phyloP scores from a whole-genome alignment of 352 stramenopile species.

The Saprolegnia parasitica region DNA sequence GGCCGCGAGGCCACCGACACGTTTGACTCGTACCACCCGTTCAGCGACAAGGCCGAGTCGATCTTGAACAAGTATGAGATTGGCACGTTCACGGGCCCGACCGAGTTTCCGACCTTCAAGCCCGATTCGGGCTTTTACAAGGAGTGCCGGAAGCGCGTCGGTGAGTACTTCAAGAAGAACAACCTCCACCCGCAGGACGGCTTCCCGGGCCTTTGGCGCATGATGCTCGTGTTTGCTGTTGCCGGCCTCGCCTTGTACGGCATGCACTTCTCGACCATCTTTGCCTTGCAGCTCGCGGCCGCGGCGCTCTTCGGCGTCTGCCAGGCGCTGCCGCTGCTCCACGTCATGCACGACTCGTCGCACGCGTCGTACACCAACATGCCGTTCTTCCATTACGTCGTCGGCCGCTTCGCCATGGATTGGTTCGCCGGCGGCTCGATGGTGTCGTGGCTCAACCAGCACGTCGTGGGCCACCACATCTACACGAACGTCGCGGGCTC shows the following conservation, averaged over 20 bases:
- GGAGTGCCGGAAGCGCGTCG: constrained; percentile 74
- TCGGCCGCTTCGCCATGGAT: constrained; percentile 82
- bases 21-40: constrained; percentile 89
- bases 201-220: constrained; percentile 81
- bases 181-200: constrained; percentile 83
- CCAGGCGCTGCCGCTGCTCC: constrained; percentile 85
- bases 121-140: constrained; percentile 89
- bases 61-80: constrained; percentile 83
- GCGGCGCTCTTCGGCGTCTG: constrained; percentile 82
- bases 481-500: constrained; percentile 93
- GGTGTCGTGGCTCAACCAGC: constrained; percentile 93
- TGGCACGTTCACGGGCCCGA: constrained; percentile 63
- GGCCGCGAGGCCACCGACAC: constrained; percentile 83
- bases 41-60: constrained; percentile 76
- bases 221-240: constrained; percentile 69
- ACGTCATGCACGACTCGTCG: constrained; percentile 92
- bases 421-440: constrained; percentile 90
- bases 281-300: constrained; percentile 59
- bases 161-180: constrained; percentile 87
- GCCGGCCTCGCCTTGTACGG: constrained; percentile 63
- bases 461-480: constrained; percentile 94
- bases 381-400: constrained; percentile 63
- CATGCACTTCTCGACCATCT: constrained; percentile 59
- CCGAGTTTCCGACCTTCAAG: constrained; percentile 89
- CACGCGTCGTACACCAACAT: constrained; percentile 85